Evolutionary conservation across 2,329 filamentous ascomycete genomes (phyloP).

Genomic region (Penicillium sp.): DNA sequence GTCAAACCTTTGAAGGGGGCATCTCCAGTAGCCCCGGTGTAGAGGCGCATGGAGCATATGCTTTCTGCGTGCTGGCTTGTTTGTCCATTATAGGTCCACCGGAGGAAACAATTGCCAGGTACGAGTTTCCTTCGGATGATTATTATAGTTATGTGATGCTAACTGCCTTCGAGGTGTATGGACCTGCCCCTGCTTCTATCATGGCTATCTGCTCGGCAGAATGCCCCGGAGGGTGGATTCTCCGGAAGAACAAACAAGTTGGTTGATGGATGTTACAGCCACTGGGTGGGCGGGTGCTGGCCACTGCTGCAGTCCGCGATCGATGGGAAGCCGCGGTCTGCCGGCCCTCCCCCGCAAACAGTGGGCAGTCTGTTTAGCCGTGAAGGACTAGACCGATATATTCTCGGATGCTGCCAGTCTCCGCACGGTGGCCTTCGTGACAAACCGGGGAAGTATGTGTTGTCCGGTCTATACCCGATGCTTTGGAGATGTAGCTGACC

Average conservation of each 20-base stretch:
- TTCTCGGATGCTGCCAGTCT: constrained; percentile 80
- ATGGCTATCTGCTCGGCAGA: constrained; percentile 88
- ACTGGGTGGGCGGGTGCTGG: constrained; percentile 97
- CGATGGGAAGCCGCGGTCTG: constrained; percentile 48
- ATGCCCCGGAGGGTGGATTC: constrained; percentile 87
- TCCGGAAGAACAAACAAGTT: constrained; percentile 95
- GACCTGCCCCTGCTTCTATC: constrained; percentile 73
- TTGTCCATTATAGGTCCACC: constrained; percentile 82
- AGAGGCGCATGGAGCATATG: constrained; percentile 95
- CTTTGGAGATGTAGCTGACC: constrained; percentile 20
- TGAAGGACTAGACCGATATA: constrained; percentile 83
- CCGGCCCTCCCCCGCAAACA: constrained; percentile 21
- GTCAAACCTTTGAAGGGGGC: constrained; percentile 92
- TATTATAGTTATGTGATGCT: constrained; percentile 31
- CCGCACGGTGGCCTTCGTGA: constrained; percentile 82
- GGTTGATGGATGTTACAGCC: constrained; percentile 96
- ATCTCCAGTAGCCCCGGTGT: constrained; percentile 80
- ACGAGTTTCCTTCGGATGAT: constrained; percentile 20
- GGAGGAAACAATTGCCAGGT: constrained; percentile 69
- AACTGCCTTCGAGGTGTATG: constrained; percentile 59
- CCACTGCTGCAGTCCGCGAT: constrained; percentile 80
- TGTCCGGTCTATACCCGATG: not conserved
- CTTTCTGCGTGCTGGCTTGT: constrained; percentile 89
- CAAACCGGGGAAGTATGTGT: constrained; percentile 81
- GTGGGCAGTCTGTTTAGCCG: constrained; percentile 64